Conservation (phyloP, 495 filamentous ascomycete genomes). For the Penicillium nucicola region DNA sequence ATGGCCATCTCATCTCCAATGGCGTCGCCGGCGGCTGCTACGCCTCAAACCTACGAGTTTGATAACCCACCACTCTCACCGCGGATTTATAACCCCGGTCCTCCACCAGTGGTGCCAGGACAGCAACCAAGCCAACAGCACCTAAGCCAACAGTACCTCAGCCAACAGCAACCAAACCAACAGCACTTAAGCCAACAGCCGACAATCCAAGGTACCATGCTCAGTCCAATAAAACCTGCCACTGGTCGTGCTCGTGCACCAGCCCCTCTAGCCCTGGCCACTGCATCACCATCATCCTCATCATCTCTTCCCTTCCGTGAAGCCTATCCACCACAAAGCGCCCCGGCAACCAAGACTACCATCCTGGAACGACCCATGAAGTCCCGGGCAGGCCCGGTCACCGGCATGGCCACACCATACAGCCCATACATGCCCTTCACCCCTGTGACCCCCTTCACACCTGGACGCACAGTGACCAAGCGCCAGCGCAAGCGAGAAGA, state of each 20-base stretch:
- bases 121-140: no score
- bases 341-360: constrained; percentile 69
- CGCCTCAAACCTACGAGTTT: constrained; percentile 42
- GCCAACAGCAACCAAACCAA: no score
- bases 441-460: constrained; percentile 83
- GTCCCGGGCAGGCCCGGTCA: constrained; percentile 58
- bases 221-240: constrained; percentile 13
- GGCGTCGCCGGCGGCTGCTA: constrained; percentile 43
- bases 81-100: constrained; percentile 54
- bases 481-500: constrained; percentile 64
- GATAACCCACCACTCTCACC: constrained; percentile 55
- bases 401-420: constrained; percentile 78
- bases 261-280: constrained; percentile 36
- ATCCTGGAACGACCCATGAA: constrained; percentile 66
- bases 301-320: constrained; percentile 58
- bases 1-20: constrained; percentile 58
- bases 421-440: constrained; percentile 90
- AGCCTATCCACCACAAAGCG: constrained; percentile 50
- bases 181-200: no score
- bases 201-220: no score
- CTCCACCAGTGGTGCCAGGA: constrained; percentile 45
- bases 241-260: constrained; percentile 25
- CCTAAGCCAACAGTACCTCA: no score
- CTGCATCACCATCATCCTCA: constrained; percentile 28
- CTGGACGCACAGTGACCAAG: constrained; percentile 67